Base-by-base conservation (phyloP, 2,329 filamentous ascomycete species). In the Aaosphaeria arxii region DNA sequence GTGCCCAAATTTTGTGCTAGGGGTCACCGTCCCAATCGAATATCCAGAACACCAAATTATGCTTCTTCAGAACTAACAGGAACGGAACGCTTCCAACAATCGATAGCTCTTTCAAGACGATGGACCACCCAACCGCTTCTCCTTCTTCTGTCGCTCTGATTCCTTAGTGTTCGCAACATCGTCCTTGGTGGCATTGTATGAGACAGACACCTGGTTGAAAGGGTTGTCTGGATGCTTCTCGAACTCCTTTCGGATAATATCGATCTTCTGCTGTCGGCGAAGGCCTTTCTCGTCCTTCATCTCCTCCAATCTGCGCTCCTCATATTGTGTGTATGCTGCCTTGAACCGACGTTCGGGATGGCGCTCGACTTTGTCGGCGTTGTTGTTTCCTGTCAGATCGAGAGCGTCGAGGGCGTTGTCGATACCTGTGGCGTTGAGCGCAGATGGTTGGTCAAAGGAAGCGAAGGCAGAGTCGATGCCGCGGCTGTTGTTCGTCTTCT, bases 201-300 rank as follows among this genome's bases (percentile, higher is more conserved):
- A 71, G 2, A 84, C 88, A 44, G 77, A 83, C 11, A 86, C 85
- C 74, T 95, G 89, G 74, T 96, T 96, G 75, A 95, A 94, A 11
- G 94, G 94, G 71, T 99, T 99, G 61, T 97, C 92, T 1, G 89
- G 86, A 63, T 88, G 88, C 78, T 90, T 95, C 72, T 95, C 88
- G 70, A 97, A 99, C 75, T 97, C 94, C 78, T 95, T 95, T 53
- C 82, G 74, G 57, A 95, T 88, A 64, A 86, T 79, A 54, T 92
- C 88, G 62, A 91, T 85, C 72, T 88, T 87, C 80, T 96, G 91
- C 59, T 95, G 83, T 59, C 88, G 77, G 48, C 91, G 79, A 66
- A 97, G 71, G 1, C 89, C 90, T 48, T 87, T 88, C 70, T 96
- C 91, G 46, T 82, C 76, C 65, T 92, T 88, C 81, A 96, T 89